Percentiles rank a stretch among this genome's conserved stretches.
These are phyloP conservation scores for Wickerhamiella azyma DNA, from an alignment of 805 yeast species.

Conservation along the genomic window DNA sequence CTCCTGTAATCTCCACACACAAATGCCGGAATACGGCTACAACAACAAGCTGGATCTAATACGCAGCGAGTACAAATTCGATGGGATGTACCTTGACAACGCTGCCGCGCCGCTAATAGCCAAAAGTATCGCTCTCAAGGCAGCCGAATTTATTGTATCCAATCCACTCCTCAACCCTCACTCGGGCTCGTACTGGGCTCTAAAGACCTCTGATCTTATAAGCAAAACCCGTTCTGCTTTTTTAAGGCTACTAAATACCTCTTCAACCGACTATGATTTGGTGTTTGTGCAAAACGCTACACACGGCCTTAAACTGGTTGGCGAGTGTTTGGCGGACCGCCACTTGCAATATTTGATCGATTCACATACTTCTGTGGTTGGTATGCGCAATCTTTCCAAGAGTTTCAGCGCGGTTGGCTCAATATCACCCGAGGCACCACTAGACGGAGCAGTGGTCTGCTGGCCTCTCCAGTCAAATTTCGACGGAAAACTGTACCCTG, in stretches of 20 bases:
- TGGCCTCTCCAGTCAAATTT: slow-evolving; percentile 37
- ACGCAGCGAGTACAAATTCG: slow-evolving; percentile 9
- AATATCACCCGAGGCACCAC: slow-evolving; percentile 25
- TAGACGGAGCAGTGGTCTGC: slow-evolving; percentile 27
- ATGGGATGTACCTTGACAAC: slow-evolving; percentile 29
- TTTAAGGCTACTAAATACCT: slow-evolving; percentile 26
- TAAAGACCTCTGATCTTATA: slow-evolving; percentile 20
- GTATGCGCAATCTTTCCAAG: slow-evolving; percentile 25
- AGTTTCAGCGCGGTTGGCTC: slow-evolving; percentile 29
- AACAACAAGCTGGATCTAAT: slow-evolving; percentile 10
- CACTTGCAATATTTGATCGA: slow-evolving; percentile 24
- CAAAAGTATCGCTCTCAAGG: slow-evolving; percentile 20
- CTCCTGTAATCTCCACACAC: neutral
- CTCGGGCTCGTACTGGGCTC: slow-evolving; percentile 28
- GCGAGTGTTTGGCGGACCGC: slow-evolving; percentile 21
- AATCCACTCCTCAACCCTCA: slow-evolving; percentile 31
- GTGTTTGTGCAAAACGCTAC: slow-evolving; percentile 33
- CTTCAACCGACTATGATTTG: slow-evolving; percentile 27
- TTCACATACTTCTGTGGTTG: slow-evolving; percentile 33
- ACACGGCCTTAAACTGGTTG: slow-evolving; percentile 28
- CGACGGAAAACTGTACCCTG: slow-evolving; percentile 29
- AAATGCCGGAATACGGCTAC: slow-evolving; percentile 4
- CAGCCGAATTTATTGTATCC: slow-evolving; percentile 19
- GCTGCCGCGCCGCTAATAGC: slow-evolving; percentile 32
- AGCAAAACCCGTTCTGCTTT: slow-evolving; percentile 23